These are phyloP conservation scores for Microdochium bolleyi DNA, from an alignment of 2,329 filamentous ascomycete genomes.

Conservation along the genomic window DNA sequence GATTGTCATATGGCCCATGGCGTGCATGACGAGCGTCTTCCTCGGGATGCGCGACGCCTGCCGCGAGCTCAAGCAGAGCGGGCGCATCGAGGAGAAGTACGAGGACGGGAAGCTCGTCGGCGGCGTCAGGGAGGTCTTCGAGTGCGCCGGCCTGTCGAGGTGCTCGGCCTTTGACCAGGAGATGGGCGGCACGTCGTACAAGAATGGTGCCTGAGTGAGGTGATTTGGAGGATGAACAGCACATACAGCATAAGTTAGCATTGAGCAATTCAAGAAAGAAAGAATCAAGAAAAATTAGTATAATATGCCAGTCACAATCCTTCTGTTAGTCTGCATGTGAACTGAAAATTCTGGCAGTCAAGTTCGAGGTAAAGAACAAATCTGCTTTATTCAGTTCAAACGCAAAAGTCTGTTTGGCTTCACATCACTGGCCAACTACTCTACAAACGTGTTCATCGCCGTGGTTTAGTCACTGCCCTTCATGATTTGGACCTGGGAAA, in stretches of 20 bases:
- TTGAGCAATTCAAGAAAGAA: no score
- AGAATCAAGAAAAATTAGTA: no score
- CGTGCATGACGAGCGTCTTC: slow-evolving; percentile 20
- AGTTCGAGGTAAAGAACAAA: no score
- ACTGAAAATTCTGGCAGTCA: no score
- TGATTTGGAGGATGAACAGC: not conserved
- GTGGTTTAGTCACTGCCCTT: no score
- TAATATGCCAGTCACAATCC: no score
- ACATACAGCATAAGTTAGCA: not conserved
- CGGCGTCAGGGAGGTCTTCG: slow-evolving; percentile 4
- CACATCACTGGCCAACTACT: no score
- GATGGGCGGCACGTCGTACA: not conserved
- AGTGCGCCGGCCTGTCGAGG: not conserved
- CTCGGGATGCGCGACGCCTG: slow-evolving; percentile 20
- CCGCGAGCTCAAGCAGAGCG: slow-evolving; percentile 19
- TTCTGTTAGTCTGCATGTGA: no score
- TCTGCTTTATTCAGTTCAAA: no score
- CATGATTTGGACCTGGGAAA: no score
- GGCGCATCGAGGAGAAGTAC: slow-evolving; percentile 17
- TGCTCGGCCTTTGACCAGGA: not conserved
- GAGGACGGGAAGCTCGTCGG: slow-evolving; percentile 14
- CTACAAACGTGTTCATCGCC: no score
- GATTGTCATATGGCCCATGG: slow-evolving; percentile 22
- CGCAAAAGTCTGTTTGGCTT: no score
- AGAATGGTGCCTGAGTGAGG: not conserved